These are phyloP conservation scores for Apiotrichum brassicae DNA, from an alignment of 1,284 basidiomycete genomes.

Conservation along the genomic window DNA sequence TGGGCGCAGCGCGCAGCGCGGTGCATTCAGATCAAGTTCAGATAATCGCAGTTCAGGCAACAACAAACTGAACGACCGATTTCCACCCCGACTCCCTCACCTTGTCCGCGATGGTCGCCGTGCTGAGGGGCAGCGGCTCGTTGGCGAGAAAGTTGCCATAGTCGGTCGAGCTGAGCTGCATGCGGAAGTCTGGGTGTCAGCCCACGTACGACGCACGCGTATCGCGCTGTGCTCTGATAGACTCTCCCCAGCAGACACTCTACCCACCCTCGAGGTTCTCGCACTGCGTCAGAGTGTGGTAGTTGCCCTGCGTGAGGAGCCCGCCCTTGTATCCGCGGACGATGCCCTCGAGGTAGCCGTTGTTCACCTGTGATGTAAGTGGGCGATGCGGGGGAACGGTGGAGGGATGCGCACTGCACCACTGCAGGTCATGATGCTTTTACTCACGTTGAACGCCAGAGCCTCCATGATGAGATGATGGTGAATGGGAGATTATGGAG, in stretches of 20 bases:
- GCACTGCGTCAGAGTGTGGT: constrained; percentile 92
- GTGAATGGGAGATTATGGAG: constrained; percentile 10
- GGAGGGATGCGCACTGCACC: no score
- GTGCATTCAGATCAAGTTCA: no score
- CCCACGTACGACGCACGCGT: not conserved
- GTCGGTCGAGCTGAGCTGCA: constrained; percentile 91
- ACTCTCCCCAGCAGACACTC: not conserved
- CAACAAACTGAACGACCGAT: no score
- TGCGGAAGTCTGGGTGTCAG: constrained; percentile 65
- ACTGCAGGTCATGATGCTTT: not conserved
- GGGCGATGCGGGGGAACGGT: constrained; percentile 16
- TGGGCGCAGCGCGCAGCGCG: no score
- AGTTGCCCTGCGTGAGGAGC: constrained; percentile 80
- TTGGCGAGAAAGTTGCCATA: constrained; percentile 98
- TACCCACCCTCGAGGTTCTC: constrained; percentile 87
- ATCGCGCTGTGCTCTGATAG: not conserved
- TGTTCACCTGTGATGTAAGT: constrained; percentile 55
- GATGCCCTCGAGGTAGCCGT: constrained; percentile 85
- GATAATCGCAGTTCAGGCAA: no score
- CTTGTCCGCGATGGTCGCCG: constrained; percentile 89
- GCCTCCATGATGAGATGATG: constrained; percentile 62
- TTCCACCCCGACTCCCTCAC: no score
- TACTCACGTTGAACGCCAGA: constrained; percentile 72
- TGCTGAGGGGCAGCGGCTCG: constrained; percentile 90
- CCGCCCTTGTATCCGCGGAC: constrained; percentile 92